phyloP scores from a whole-genome alignment of 345 rosid genomes.

The Mallotus nudiflorus region DNA sequence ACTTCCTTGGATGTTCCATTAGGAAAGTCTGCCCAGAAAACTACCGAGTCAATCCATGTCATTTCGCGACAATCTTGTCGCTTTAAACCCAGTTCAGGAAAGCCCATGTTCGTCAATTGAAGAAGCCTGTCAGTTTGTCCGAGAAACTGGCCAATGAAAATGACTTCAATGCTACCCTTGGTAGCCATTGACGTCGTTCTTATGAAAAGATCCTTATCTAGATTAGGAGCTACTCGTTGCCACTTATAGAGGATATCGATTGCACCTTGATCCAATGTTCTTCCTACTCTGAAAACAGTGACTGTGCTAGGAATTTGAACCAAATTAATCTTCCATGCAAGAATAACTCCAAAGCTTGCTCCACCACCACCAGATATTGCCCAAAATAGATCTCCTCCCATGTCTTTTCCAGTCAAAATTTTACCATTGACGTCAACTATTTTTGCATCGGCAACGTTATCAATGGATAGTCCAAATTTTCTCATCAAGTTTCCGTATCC shows the following conservation, averaged over 20 bases:
- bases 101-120: constrained; percentile 13
- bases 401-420: constrained; percentile 38
- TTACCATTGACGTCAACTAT: constrained; percentile 36
- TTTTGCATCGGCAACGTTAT: constrained; percentile 42
- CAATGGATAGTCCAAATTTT: constrained; percentile 46
- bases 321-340: constrained; percentile 41
- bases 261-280: constrained; percentile 28
- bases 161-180: constrained; percentile 4
- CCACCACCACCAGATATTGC: constrained; percentile 54
- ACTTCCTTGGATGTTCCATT: constrained; percentile 23
- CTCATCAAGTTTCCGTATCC: constrained; percentile 51
- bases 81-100: constrained; percentile 40
- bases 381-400: constrained; percentile 63
- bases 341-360: constrained; percentile 44
- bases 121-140: constrained; percentile 29
- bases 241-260: constrained; percentile 40
- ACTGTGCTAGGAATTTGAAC: constrained; percentile 44
- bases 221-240: constrained; percentile 35
- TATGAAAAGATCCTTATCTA: constrained; percentile 35
- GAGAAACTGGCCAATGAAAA: constrained; percentile 38
- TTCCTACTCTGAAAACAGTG: constrained; percentile 42
- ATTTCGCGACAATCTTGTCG: constrained; percentile 42
- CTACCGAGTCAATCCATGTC: constrained; percentile 49
- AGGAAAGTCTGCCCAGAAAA: constrained; percentile 24
- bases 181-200: background rate